Evolutionary conservation across 148 eudicot genomes (phyloP).

Genomic region (Vaccinium corymbosum): DNA sequence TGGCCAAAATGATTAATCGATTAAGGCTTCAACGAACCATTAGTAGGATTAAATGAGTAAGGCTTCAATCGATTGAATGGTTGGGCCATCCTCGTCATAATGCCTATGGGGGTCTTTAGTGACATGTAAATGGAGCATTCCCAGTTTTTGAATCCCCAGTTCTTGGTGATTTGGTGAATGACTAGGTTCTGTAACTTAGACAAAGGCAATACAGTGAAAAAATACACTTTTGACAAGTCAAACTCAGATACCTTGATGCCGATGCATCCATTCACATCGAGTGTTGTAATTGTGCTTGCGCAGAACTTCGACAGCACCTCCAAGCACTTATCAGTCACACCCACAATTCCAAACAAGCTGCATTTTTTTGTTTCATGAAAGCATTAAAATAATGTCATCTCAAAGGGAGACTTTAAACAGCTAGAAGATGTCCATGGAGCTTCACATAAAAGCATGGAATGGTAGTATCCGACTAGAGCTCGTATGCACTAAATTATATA

Average conservation of each 20-base stretch:
- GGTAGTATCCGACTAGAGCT: neutral
- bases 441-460: neutral
- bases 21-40: neutral
- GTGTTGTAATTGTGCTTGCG: slow-evolving; percentile 62
- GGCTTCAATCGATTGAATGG: neutral
- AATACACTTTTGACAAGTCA: neutral
- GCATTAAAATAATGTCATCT: slow-evolving; percentile 25
- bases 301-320: slow-evolving; percentile 67
- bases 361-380: slow-evolving; percentile 29
- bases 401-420: neutral
- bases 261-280: slow-evolving; percentile 93
- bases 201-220: neutral
- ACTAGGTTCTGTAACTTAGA: neutral
- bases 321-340: slow-evolving; percentile 80
- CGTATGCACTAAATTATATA: neutral
- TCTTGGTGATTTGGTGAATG: neutral
- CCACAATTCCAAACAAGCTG: slow-evolving; percentile 93
- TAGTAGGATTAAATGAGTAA: neutral
- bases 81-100: neutral
- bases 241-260: slow-evolving; percentile 64
- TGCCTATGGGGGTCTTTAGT: neutral
- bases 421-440: neutral
- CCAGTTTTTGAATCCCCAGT: neutral
- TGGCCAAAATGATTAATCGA: neutral
- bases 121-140: neutral